A percentile compares a stretch with the other conserved stretches of the same genome.
phyloP scores from a whole-genome alignment of 805 yeast genomes.

The Candida succiphila region DNA sequence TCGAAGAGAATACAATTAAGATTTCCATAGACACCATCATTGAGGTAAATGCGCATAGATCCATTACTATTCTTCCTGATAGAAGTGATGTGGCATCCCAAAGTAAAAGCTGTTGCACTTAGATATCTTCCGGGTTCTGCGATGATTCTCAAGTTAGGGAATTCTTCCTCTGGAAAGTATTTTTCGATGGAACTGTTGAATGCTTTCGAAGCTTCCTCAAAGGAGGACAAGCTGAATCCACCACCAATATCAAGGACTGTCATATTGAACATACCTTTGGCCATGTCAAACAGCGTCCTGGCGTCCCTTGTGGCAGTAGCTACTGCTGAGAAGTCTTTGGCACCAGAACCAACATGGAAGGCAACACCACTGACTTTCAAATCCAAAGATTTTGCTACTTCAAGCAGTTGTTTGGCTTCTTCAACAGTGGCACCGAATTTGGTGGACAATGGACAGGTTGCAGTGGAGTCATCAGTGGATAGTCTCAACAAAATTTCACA shows the following conservation, averaged over 20 bases:
- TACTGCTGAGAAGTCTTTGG: slow-evolving; percentile 59
- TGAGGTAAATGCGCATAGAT: slow-evolving; percentile 70
- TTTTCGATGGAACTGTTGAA: slow-evolving; percentile 45
- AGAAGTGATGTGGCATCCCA: slow-evolving; percentile 82
- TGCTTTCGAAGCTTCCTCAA: slow-evolving; percentile 46
- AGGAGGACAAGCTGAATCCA: slow-evolving; percentile 63
- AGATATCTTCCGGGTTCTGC: slow-evolving; percentile 94
- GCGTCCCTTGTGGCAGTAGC: slow-evolving; percentile 68
- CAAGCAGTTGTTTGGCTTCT: slow-evolving; percentile 44
- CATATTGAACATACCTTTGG: slow-evolving; percentile 28
- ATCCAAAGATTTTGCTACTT: slow-evolving; percentile 48
- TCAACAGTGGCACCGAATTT: slow-evolving; percentile 77
- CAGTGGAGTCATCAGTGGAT: slow-evolving; percentile 80
- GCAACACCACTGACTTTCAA: slow-evolving; percentile 77
- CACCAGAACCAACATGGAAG: slow-evolving; percentile 95
- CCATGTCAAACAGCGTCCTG: slow-evolving; percentile 54
- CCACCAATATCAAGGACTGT: slow-evolving; percentile 82
- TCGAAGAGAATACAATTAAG: slow-evolving; percentile 90
- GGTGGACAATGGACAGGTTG: slow-evolving; percentile 77
- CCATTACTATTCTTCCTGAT: slow-evolving; percentile 37
- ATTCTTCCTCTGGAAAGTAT: slow-evolving; percentile 42
- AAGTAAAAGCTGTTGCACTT: slow-evolving; percentile 76
- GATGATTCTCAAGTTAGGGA: slow-evolving; percentile 37
- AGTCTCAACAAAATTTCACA: slow-evolving; percentile 71
- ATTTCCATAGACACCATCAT: slow-evolving; percentile 94